These are phyloP conservation scores for Aspergillus sp. DNA, from an alignment of 2,329 filamentous ascomycete species.

Conservation along the genomic window DNA sequence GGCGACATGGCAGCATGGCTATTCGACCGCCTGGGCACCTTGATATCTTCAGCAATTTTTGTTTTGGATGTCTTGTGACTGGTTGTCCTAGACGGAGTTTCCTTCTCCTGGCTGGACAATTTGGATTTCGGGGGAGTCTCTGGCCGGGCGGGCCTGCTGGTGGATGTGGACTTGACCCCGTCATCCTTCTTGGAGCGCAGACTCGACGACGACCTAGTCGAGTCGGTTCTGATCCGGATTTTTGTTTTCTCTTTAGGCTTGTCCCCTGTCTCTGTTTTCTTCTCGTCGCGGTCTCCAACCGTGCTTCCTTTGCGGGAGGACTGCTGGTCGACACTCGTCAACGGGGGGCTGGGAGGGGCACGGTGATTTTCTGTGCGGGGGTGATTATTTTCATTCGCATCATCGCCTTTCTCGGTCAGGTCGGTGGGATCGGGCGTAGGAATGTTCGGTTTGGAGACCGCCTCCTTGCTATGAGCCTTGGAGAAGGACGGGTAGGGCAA, in stretches of 20 bases:
- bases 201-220: conserved; percentile 39
- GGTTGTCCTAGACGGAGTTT: conserved; percentile 29
- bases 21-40: conserved; percentile 26
- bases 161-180: conserved; percentile 15
- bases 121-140: conserved; percentile 36
- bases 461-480: conserved; percentile 88
- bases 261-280: conserved; percentile 25
- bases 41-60: conserved; percentile 25
- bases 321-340: conserved; percentile 41
- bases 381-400: conserved; percentile 21
- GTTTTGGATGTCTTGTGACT: conserved; percentile 32
- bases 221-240: conserved; percentile 32
- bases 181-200: conserved; percentile 36
- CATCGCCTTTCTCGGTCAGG: conserved; percentile 49
- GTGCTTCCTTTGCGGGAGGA: conserved; percentile 32
- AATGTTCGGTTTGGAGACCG: conserved; percentile 51
- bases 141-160: conserved; percentile 31
- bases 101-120: conserved; percentile 27
- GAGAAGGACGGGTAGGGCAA: conserved; percentile 78
- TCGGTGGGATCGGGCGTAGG: conserved; percentile 72
- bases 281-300: conserved; percentile 24
- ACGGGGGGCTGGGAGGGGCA: conserved; percentile 44
- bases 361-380: conserved; percentile 24
- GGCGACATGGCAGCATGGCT: conserved; percentile 28
- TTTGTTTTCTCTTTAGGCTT: conserved; percentile 30